A percentile compares a stretch with the other conserved stretches of the same genome.
phyloP scores from a whole-genome alignment of 345 rosid genomes.

The Melaleuca alternifolia region DNA sequence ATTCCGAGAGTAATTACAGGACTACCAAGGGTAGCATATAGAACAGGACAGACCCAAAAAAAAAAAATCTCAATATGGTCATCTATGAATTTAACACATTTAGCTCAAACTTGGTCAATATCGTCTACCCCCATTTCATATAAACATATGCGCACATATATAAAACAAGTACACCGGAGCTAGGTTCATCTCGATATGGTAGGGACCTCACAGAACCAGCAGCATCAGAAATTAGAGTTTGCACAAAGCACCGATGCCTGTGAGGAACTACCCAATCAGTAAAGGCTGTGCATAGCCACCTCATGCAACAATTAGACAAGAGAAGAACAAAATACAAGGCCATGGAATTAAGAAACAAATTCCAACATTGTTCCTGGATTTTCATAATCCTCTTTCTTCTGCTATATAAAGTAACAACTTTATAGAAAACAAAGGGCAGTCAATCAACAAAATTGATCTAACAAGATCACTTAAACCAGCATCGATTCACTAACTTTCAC shows the following conservation, averaged over 20 bases:
- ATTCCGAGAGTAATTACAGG: no score
- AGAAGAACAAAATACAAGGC: neutral
- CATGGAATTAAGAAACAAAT: neutral
- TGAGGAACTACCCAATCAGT: neutral
- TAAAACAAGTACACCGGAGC: neutral
- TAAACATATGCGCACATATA: neutral
- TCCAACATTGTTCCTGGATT: neutral
- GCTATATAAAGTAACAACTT: conserved; percentile 4
- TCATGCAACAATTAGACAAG: neutral
- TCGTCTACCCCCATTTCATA: neutral
- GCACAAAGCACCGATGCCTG: neutral
- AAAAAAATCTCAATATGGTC: neutral
- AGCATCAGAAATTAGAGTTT: neutral
- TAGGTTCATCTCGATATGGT: neutral
- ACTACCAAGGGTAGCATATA: no score
- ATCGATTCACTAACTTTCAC: neutral
- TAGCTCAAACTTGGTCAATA: neutral
- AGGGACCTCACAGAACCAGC: neutral
- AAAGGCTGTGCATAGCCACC: neutral
- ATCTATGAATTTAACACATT: neutral
- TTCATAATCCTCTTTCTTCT: conserved; percentile 1
- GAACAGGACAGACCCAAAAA: no score
- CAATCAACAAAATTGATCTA: conserved; percentile 4
- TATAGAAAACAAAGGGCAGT: neutral
- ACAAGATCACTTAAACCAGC: conserved; percentile 1